A percentile compares a stretch with the other conserved stretches of the same genome.
Evolutionary conservation across 129 eudicot species (phyloP).

Genomic region (Apium graveolens): DNA sequence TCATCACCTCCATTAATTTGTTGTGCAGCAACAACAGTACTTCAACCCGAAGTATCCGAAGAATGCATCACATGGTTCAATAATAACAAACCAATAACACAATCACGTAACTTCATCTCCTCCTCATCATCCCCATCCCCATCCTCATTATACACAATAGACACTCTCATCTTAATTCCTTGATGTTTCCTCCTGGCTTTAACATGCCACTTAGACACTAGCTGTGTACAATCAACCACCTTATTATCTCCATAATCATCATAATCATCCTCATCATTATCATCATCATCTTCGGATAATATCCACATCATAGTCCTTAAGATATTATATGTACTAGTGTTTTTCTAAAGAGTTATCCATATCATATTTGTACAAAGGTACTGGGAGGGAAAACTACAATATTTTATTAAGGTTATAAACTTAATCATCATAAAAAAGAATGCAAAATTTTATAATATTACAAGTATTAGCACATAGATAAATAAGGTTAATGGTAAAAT

Average conservation of each 20-base stretch:
- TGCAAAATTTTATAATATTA: no score
- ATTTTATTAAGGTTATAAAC: no score
- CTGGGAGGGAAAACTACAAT: no score
- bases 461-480: no score
- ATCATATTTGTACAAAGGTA: no score
- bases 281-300: neutral
- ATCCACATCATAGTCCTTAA: no score
- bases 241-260: neutral
- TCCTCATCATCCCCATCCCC: constrained; percentile 6
- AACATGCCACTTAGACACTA: constrained; percentile 34
- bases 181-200: constrained; percentile 31
- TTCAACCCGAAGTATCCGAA: neutral
- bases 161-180: neutral
- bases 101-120: constrained; percentile 20
- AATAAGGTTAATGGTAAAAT: no score
- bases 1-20: neutral
- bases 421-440: no score
- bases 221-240: constrained; percentile 26
- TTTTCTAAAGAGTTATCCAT: no score
- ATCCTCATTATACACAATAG: no score
- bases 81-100: constrained; percentile 30
- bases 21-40: neutral
- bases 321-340: no score
- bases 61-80: constrained; percentile 13
- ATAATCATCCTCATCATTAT: neutral